Conservation (phyloP, 106 monocot genomes). For the Apostasia ramifera region DNA sequence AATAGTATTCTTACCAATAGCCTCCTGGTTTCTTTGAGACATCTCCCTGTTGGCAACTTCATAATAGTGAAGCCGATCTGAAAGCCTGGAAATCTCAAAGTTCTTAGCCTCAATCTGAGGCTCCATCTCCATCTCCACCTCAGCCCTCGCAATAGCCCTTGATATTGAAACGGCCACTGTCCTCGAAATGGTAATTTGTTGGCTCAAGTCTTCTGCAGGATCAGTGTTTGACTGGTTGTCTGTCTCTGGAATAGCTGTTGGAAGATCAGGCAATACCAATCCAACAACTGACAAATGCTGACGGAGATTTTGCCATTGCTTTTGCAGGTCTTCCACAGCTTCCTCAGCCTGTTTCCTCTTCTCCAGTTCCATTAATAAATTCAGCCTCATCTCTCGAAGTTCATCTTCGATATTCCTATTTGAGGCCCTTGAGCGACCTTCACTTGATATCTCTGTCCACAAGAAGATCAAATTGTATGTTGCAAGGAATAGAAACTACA, state of each 20-base stretch:
- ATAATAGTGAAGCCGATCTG: conserved; percentile 65
- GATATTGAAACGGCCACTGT: conserved; percentile 39
- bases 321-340: conserved; percentile 33
- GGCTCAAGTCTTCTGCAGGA: conserved; percentile 39
- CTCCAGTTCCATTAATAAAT: conserved; percentile 63
- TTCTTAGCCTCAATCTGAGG: conserved; percentile 50
- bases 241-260: conserved; percentile 12
- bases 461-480: no score
- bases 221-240: conserved; percentile 10
- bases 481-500: no score
- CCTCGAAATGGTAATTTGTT: conserved; percentile 40
- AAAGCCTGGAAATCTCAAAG: conserved; percentile 58
- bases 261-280: conserved; percentile 30
- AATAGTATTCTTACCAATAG: conserved; percentile 40
- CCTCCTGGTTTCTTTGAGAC: conserved; percentile 79
- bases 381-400: conserved; percentile 56
- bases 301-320: conserved; percentile 38
- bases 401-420: conserved; percentile 41
- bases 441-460: conserved; percentile 49
- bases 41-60: conserved; percentile 74
- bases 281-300: conserved; percentile 51
- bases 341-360: conserved; percentile 80
- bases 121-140: conserved; percentile 40
- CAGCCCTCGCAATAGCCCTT: conserved; percentile 45
- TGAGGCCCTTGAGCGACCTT: conserved; percentile 26